Evolutionary conservation across 1,284 basidiomycete genomes (phyloP).

Genomic region (Pseudozyma flocculosa): DNA sequence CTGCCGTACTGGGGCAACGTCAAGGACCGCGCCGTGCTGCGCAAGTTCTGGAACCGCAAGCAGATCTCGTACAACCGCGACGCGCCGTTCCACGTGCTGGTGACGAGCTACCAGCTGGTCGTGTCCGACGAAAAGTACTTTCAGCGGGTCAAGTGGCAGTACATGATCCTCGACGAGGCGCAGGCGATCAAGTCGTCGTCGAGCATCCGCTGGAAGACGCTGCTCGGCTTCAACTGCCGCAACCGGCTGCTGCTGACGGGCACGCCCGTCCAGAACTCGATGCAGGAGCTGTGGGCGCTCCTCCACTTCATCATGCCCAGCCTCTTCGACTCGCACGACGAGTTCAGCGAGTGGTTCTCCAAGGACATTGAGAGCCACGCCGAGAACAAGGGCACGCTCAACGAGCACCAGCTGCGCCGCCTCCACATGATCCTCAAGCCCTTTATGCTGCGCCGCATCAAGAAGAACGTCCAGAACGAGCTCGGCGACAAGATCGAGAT

Average conservation of each 20-base stretch:
- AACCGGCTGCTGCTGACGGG: slow-evolving; percentile 94
- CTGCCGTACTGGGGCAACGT: slow-evolving; percentile 98
- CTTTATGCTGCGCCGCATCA: slow-evolving; percentile 97
- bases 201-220: slow-evolving; percentile 96
- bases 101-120: slow-evolving; percentile 96
- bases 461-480: slow-evolving; percentile 98
- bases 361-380: slow-evolving; percentile 93
- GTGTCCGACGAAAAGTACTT: slow-evolving; percentile 99
- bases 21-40: slow-evolving; percentile 88
- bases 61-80: slow-evolving; percentile 93
- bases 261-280: slow-evolving; percentile 98
- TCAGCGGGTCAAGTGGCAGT: slow-evolving; percentile 97
- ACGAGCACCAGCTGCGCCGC: slow-evolving; percentile 91
- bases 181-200: slow-evolving; percentile 99
- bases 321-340: slow-evolving; percentile 97
- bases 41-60: slow-evolving; percentile 98
- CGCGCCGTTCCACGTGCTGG: slow-evolving; percentile 93
- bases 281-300: slow-evolving; percentile 99
- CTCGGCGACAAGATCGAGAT: slow-evolving; percentile 99
- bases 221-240: slow-evolving; percentile 92
- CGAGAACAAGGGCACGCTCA: slow-evolving; percentile 78
- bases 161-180: slow-evolving; percentile 98
- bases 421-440: slow-evolving; percentile 99
- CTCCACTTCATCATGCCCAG: slow-evolving; percentile 99
- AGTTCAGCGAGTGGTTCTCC: slow-evolving; percentile 99